Evolutionary conservation across 139 green algal genomes (phyloP).

Genomic region (Choricystis sp.): DNA sequence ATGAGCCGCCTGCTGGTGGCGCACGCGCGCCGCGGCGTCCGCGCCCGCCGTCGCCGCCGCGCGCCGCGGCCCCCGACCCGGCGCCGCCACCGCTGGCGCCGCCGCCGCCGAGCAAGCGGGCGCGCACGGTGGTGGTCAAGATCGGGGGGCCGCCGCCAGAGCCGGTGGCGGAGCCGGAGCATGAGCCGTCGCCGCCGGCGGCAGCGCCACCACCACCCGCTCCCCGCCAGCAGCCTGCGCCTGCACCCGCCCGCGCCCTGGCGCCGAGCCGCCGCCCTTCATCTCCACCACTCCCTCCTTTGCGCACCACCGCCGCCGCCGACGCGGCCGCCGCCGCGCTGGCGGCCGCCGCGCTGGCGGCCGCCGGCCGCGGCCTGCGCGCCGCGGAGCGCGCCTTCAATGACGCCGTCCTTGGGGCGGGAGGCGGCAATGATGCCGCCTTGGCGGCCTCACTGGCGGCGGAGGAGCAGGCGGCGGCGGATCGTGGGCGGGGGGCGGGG

Average conservation of each 20-base stretch:
- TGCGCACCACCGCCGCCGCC: too few species aligned
- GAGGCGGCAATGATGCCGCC: not conserved
- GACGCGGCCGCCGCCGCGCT: not conserved
- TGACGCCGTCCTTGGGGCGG: not conserved
- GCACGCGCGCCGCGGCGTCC: too few species aligned
- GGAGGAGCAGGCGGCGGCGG: not conserved
- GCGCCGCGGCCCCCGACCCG: not conserved
- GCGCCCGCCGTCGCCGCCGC: too few species aligned
- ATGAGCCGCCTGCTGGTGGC: not conserved
- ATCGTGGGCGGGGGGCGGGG: not conserved
- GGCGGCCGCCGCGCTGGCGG: too few species aligned
- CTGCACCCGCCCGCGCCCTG: not conserved
- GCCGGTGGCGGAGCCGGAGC: not conserved
- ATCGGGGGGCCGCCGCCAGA: too few species aligned
- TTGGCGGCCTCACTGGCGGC: not conserved
- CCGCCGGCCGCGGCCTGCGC: too few species aligned
- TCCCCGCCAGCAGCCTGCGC: not conserved
- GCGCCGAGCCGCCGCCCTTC: too few species aligned
- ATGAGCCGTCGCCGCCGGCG: not conserved
- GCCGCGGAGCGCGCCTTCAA: not conserved
- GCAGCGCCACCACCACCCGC: too few species aligned
- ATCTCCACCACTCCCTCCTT: too few species aligned
- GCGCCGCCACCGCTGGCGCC: not conserved
- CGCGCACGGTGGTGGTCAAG: not conserved
- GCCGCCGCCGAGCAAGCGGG: not conserved